A percentile compares a stretch with the other conserved stretches of the same genome.
Evolutionary conservation across 306 rosid species (phyloP).

Genomic region (Pterocarpus macrocarpus): DNA sequence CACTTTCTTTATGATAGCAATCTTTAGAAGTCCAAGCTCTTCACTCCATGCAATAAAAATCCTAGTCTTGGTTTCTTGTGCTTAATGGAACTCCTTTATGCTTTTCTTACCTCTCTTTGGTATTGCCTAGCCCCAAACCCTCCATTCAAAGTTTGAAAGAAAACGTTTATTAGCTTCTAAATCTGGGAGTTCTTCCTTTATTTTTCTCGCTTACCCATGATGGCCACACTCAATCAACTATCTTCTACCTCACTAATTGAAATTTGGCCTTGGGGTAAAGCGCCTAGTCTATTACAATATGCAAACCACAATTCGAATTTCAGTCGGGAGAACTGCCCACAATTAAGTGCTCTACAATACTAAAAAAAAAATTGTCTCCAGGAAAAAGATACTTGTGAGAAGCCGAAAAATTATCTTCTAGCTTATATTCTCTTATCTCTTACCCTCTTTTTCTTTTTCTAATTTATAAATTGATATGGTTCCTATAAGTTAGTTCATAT

Average conservation of each 20-base stretch:
- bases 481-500: slow-evolving; percentile 9
- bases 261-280: too few relatives aligned
- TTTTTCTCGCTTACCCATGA: slow-evolving; percentile 56
- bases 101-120: slow-evolving; percentile 63
- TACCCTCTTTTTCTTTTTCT: slow-evolving; percentile 10
- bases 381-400: too few relatives aligned
- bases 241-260: background rate
- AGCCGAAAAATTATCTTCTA: too few relatives aligned
- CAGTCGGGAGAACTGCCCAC: too few relatives aligned
- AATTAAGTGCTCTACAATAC: too few relatives aligned
- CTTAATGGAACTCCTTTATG: slow-evolving; percentile 75
- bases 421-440: background rate
- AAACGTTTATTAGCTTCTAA: slow-evolving; percentile 46
- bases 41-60: slow-evolving; percentile 59
- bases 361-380: too few relatives aligned
- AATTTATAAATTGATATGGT: slow-evolving; percentile 17
- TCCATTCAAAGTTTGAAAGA: slow-evolving; percentile 55
- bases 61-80: slow-evolving; percentile 67
- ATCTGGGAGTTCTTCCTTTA: slow-evolving; percentile 42
- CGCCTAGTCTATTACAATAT: too few relatives aligned
- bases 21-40: slow-evolving; percentile 85
- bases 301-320: too few relatives aligned
- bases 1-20: slow-evolving; percentile 56
- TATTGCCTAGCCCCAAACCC: slow-evolving; percentile 47
- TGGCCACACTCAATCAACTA: slow-evolving; percentile 48